Evolutionary conservation across 2,329 filamentous ascomycete genomes (phyloP), one percentile per base, ranked within the genome.

Genomic region (Trichoderma sp.): DNA sequence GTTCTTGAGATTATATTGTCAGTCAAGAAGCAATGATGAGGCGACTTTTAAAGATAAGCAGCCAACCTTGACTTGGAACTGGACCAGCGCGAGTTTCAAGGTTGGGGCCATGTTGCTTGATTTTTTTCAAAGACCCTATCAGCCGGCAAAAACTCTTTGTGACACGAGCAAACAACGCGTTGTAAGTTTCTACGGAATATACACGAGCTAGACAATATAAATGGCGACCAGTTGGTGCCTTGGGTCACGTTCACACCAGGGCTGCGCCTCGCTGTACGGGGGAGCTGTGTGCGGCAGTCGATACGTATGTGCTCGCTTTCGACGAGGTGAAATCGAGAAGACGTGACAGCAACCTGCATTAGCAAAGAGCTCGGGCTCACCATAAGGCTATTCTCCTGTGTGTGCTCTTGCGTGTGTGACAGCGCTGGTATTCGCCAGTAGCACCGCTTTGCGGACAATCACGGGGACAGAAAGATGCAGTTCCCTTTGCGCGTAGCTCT

Each of bases 51-150:
- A n/a, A 34, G 17, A 34, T 14, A n/a, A 17, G 50, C 6, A 39
- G 19, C 56, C 5, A 17, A 59, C 56, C 19, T 59, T 59, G 26
- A 28, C 56, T 43, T 59, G 56, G 10, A 59, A 47, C 14, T 59
- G 56, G 30, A 48, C 17, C 44, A 59, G 56, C 19, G 56, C 56
- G 17, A 59, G 1, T 5, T 21, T 48, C n/a, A 59, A 19, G 10
- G 17, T 7, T 7, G 56, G 56, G 1, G 26, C 26, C 56, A 59
- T 59, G 14, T 30, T 9, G 39, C 5, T 12, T 5, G 10, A 34
- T 7, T 44, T 6, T 21, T 5, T 21, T 19, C 4, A 7, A 44
- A 24, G 21, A 24, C 21, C 21, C 21, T 24, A 2, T 24, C 3
- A 24, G 21, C 21, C 21, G 2, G 21, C 21, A 3, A 24, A 24